Evolutionary conservation across 2,329 filamentous ascomycete genomes (phyloP), one percentile per base, ranked within the genome.

Genomic region (Xylariaceae sp.): DNA sequence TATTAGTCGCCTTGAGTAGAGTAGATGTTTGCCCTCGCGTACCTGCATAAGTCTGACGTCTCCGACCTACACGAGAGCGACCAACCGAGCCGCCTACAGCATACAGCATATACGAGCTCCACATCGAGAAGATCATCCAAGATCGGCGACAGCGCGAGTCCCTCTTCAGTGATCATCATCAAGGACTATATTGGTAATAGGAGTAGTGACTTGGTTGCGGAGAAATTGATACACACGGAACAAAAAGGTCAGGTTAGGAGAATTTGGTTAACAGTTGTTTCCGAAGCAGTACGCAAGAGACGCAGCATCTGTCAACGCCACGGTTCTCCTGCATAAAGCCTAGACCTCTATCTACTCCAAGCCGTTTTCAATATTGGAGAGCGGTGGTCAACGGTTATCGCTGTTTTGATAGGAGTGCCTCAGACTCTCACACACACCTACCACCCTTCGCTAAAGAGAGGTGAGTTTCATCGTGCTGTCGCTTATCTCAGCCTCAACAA

Each of bases 401-500:
- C 34, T 28, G 40, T 36, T 28, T 36, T 23, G 28, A 45, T 28
- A 43, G 19, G 24, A 44, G 45, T 48, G 45, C 45, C 8, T 40
- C 47, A 21, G 19, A 40, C 16, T 19, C 17, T 9, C 14, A 50
- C 47, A 33, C 14, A 19, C 47, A 28, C 6, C 31, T 19, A 29
- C 39, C 33, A 53, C 44, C 34, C 46, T 45, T 44, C 29, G 26
- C 21, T 12, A 40, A 46, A 17, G 6, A 28, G 46, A 52, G 50
- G 28, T 26, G 40, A 48, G 56, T 56, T 60, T 53, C 52, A 60
- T 17, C 24, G 37, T 39, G 44, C 31, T 51, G 56, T 33, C 40
- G 56, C 52, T 62, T 56, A 53, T 62, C 52, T 62, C 59, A 60
- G 56, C 56, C 56, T 62, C 51, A 51, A 54, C 37, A 19, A 34